phyloP scores from a whole-genome alignment of 2,329 filamentous ascomycete genomes.

The Camillea tinctor region DNA sequence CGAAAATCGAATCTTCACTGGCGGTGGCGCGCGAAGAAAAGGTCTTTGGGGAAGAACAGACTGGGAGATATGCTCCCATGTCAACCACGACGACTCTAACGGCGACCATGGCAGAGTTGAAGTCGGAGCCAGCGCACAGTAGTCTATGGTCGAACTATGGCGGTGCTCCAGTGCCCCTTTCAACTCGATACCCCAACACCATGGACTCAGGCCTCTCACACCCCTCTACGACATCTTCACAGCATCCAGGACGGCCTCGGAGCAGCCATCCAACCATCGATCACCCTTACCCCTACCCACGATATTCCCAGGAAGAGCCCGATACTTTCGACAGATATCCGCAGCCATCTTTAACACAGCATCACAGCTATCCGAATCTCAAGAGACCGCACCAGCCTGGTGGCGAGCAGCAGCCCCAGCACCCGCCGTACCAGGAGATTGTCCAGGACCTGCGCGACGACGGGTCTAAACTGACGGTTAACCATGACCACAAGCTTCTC shows the following conservation, averaged over 20 bases:
- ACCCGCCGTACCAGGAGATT: constrained; percentile 58
- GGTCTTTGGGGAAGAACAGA: constrained; percentile 15
- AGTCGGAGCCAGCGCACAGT: constrained; percentile 56
- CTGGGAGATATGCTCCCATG: constrained; percentile 53
- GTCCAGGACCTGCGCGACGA: constrained; percentile 61
- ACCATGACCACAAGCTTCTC: constrained; percentile 60
- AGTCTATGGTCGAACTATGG: constrained; percentile 58
- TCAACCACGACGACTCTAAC: constrained; percentile 61
- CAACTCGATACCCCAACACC: constrained; percentile 48
- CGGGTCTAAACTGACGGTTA: constrained; percentile 54
- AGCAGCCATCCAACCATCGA: constrained; percentile 51
- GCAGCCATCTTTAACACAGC: constrained; percentile 46
- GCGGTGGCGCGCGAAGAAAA: constrained; percentile 19
- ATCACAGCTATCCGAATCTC: constrained; percentile 54
- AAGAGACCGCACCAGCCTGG: constrained; percentile 58
- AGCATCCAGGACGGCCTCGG: constrained; percentile 48
- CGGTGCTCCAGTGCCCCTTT: constrained; percentile 52
- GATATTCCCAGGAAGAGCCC: constrained; percentile 55
- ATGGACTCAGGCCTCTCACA: constrained; percentile 50
- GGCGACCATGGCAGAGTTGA: constrained; percentile 63
- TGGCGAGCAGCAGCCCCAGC: constrained; percentile 49
- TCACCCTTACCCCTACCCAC: constrained; percentile 52
- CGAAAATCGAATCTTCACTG: constrained; percentile 9
- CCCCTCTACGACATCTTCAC: constrained; percentile 45
- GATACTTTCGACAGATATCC: constrained; percentile 54